These are phyloP conservation scores for Lasiodiplodia citricola DNA, from an alignment of 2,329 filamentous ascomycete species.

Conservation along the genomic window DNA sequence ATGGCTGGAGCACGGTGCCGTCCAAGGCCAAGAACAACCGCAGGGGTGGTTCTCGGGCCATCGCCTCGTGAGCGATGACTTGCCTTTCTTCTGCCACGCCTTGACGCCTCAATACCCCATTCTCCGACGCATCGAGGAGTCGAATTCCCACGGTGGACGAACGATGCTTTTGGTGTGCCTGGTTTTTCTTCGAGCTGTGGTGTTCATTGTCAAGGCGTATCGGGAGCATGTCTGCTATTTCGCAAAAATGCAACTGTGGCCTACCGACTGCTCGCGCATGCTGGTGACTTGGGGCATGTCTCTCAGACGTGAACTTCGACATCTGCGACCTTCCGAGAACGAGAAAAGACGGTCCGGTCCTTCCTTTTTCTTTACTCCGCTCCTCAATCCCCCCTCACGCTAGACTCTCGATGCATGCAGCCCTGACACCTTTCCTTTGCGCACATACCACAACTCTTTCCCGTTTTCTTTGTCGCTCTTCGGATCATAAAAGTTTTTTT, in stretches of 20 bases:
- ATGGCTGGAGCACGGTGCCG: slow-evolving; percentile 60
- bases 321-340: not conserved
- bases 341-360: slow-evolving; percentile 2
- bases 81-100: slow-evolving; percentile 13
- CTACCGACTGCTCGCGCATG: slow-evolving; percentile 20
- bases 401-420: slow-evolving; percentile 18
- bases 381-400: slow-evolving; percentile 6
- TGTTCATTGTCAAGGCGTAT: slow-evolving; percentile 25
- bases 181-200: slow-evolving; percentile 25
- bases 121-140: slow-evolving; percentile 23
- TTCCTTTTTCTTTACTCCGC: slow-evolving; percentile 14
- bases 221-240: slow-evolving; percentile 24
- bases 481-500: slow-evolving; percentile 18
- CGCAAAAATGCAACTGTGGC: slow-evolving; percentile 26
- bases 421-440: slow-evolving; percentile 3
- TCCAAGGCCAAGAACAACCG: slow-evolving; percentile 53
- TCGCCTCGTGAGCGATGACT: slow-evolving; percentile 50
- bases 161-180: slow-evolving; percentile 26
- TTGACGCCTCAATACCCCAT: slow-evolving; percentile 25
- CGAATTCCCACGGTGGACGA: slow-evolving; percentile 19
- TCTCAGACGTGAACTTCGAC: slow-evolving; percentile 9
- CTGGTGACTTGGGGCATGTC: slow-evolving; percentile 14
- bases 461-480: slow-evolving; percentile 13
- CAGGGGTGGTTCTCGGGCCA: slow-evolving; percentile 48
- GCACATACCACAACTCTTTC: slow-evolving; percentile 19